A percentile compares a stretch with the other conserved stretches of the same genome.
Conservation (phyloP, 2,329 filamentous ascomycete species). For the Sporothrix brunneoviolacea region DNA sequence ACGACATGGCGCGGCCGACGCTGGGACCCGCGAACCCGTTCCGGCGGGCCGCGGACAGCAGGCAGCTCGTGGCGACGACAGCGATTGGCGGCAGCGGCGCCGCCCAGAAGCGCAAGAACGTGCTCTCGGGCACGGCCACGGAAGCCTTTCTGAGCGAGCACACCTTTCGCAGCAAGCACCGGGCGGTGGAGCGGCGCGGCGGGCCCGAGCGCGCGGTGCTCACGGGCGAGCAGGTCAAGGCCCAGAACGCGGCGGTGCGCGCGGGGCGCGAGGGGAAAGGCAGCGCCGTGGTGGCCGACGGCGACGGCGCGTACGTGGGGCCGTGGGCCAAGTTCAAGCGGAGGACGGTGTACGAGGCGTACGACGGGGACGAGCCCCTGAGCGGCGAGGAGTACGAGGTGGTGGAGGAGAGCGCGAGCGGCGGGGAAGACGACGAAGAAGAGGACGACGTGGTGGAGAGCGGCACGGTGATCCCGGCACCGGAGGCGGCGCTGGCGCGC, state of each 20-base stretch:
- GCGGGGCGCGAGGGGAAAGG: slow-evolving; percentile 81
- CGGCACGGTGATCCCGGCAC: slow-evolving; percentile 53
- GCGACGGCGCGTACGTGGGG: slow-evolving; percentile 81
- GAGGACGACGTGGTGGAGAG: slow-evolving; percentile 63
- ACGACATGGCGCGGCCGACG: slow-evolving; percentile 59
- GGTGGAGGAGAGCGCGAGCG: slow-evolving; percentile 67
- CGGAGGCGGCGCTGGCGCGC: slow-evolving; percentile 45
- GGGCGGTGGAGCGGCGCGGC: slow-evolving; percentile 66
- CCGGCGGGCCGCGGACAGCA: slow-evolving; percentile 37
- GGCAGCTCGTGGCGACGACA: not conserved
- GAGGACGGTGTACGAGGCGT: slow-evolving; percentile 54
- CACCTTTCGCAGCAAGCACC: slow-evolving; percentile 81
- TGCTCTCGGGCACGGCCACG: slow-evolving; percentile 77
- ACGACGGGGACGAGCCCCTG: slow-evolving; percentile 64
- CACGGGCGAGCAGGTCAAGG: slow-evolving; percentile 56
- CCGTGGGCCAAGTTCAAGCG: slow-evolving; percentile 85
- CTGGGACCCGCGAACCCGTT: slow-evolving; percentile 72
- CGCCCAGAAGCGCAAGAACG: slow-evolving; percentile 67
- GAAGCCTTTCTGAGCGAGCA: slow-evolving; percentile 87
- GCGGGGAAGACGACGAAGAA: slow-evolving; percentile 64
- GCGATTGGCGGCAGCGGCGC: no score
- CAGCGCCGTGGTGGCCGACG: slow-evolving; percentile 75
- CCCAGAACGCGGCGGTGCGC: slow-evolving; percentile 59
- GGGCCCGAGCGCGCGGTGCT: slow-evolving; percentile 51
- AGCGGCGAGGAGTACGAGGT: slow-evolving; percentile 74